phyloP scores from a whole-genome alignment of 2,329 filamentous ascomycete genomes.

The Colletotrichum lini region DNA sequence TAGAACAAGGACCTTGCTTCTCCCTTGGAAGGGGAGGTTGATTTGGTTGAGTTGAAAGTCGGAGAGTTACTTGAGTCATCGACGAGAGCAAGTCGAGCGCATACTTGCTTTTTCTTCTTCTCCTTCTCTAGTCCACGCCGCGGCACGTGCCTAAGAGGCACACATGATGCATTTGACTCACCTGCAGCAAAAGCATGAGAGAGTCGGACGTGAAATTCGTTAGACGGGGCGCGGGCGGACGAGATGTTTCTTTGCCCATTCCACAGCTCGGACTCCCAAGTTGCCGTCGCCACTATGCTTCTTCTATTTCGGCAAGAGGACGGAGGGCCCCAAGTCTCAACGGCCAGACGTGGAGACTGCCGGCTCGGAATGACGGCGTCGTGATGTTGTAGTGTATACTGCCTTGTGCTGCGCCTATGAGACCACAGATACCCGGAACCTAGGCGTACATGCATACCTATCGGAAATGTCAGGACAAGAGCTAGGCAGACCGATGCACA shows the following conservation, averaged over 20 bases:
- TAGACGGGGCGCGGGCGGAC: slow-evolving; percentile 12
- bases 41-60: background rate
- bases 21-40: slow-evolving; percentile 20
- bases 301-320: background rate
- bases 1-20: background rate
- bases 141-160: slow-evolving; percentile 24
- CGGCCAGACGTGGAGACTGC: background rate
- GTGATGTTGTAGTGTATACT: background rate
- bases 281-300: slow-evolving; percentile 19
- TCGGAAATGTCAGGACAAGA: background rate
- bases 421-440: background rate
- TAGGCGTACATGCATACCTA: no score
- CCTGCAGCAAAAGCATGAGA: background rate
- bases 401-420: background rate
- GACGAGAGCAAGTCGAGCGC: slow-evolving; percentile 7
- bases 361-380: background rate
- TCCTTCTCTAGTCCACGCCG: background rate
- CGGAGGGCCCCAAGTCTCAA: background rate
- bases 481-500: slow-evolving; percentile 3
- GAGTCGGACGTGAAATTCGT: slow-evolving; percentile 3
- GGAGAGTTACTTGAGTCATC: no score
- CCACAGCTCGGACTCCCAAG: background rate
- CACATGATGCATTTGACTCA: background rate
- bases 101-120: slow-evolving; percentile 23
- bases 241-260: slow-evolving; percentile 7